Conservation (phyloP, 2,329 filamentous ascomycete genomes). For the Fusarium marasasianum region DNA sequence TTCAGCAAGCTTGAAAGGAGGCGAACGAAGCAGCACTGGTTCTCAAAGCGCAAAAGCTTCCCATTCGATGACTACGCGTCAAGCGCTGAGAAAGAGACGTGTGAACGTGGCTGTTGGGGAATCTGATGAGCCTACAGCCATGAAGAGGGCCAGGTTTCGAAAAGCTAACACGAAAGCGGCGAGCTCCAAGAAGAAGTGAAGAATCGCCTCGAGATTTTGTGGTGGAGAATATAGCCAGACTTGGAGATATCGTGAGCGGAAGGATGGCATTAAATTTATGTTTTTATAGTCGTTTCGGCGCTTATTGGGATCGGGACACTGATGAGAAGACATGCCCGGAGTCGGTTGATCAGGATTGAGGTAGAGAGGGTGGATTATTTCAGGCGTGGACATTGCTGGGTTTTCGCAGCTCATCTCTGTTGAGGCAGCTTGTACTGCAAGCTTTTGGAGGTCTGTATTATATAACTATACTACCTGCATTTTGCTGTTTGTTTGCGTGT, state of each 20-base stretch:
- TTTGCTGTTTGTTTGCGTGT: constrained; percentile 4
- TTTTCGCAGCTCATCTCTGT: neutral
- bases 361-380: constrained; percentile 22
- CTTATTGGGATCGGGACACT: constrained; percentile 30
- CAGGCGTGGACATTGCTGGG: constrained; percentile 4
- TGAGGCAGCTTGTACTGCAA: constrained; percentile 5
- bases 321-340: constrained; percentile 27
- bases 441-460: constrained; percentile 7
- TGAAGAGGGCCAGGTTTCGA: constrained; percentile 3
- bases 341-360: constrained; percentile 17
- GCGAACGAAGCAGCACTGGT: neutral
- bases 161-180: neutral
- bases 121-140: neutral
- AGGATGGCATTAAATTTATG: constrained; percentile 12
- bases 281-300: constrained; percentile 27
- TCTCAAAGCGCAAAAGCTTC: constrained; percentile 5
- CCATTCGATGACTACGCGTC: neutral
- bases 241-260: constrained; percentile 12
- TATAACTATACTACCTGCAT: constrained; percentile 20
- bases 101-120: neutral
- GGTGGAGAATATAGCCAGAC: constrained; percentile 11
- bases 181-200: constrained; percentile 2
- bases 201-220: neutral
- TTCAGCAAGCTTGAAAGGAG: neutral
- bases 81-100: constrained; percentile 4